Evolutionary conservation across 2,329 filamentous ascomycete species (phyloP).

Genomic region (Fonsecaea erecta): DNA sequence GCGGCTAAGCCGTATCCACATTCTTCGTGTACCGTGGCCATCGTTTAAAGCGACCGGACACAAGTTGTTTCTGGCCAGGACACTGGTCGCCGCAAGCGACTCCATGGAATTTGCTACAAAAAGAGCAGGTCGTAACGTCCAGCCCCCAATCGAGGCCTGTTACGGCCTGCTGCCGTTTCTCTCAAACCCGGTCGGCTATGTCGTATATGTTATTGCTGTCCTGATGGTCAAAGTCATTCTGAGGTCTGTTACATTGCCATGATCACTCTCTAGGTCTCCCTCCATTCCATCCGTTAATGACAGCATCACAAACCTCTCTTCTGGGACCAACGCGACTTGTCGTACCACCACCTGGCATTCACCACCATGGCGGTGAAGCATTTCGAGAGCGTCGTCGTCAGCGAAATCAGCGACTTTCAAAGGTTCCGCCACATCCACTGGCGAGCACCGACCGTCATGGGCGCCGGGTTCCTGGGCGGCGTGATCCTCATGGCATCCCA

Average conservation of each 20-base stretch:
- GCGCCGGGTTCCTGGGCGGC: conserved; percentile 13
- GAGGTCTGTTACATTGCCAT: background rate
- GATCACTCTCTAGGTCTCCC: background rate
- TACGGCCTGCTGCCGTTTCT: background rate
- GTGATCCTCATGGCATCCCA: conserved; percentile 17
- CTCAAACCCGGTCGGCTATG: background rate
- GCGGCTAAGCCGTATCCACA: background rate
- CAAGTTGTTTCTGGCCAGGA: background rate
- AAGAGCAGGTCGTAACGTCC: background rate
- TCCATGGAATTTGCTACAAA: background rate
- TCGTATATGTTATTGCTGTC: background rate
- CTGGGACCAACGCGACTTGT: background rate
- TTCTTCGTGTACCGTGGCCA: background rate
- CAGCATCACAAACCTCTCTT: background rate
- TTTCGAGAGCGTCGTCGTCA: background rate
- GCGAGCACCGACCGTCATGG: conserved; percentile 25
- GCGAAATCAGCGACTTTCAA: conserved; percentile 16
- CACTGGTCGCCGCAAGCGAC: too few species aligned
- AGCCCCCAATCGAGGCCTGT: background rate
- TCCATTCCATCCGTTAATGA: background rate
- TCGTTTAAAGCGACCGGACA: background rate
- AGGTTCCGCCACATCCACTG: conserved; percentile 19
- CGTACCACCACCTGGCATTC: background rate
- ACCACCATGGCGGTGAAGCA: conserved; percentile 12
- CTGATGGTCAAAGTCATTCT: background rate